Evolutionary conservation across 768 basidiomycete genomes (phyloP), one percentile per base, ranked within the genome.

Genomic region (Phylloporus arenicola): DNA sequence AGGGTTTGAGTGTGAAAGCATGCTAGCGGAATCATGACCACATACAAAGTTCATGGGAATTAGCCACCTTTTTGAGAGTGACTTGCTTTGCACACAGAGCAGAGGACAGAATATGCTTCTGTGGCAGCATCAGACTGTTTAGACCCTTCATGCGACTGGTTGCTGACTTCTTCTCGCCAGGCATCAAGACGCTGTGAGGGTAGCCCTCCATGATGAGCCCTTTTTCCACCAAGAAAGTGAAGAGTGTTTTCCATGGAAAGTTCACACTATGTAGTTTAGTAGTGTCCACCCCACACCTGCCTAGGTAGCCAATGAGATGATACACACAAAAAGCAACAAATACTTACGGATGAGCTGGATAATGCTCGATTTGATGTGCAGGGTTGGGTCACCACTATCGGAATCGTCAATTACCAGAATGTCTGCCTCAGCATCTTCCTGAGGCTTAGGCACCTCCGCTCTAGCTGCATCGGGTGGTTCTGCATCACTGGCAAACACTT

Each of bases 241-340:
- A n/a, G 11, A 47, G 47, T 2, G 37, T 40, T 19, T 47, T 47
- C 47, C 47, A 47, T 29, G 38, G 47, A 40, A 47, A 47, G 38
- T 47, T 47, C 5, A 3, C 10, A 7, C 47, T 34, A 8, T 12
- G 16, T 24, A 46, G 33, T 25, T 35, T 35, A 11, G 14, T 27
- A 2, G 14, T 16, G 16, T 46, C 24, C 11, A 46, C 45, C 16
- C 34, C 14, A 11, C 24, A 6, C 24, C 24, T 6, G 7, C 24
- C 24, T 24, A 24, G 4, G 24, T 24, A 3, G 24, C 24, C 7
- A 3, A 6, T 24, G 4, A 24, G 24, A 24, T 24, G 7, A 24
- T 24, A 24, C 24, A 24, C 24, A 24, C 24, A 6, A 3, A 24
- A 24, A 24, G 7, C 3, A 24, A 6, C 24, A 24, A 6, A 24